Percentiles rank a stretch among this genome's conserved stretches.
Conservation (phyloP, 345 rosid genomes). For the Hibiscus syriacus region DNA sequence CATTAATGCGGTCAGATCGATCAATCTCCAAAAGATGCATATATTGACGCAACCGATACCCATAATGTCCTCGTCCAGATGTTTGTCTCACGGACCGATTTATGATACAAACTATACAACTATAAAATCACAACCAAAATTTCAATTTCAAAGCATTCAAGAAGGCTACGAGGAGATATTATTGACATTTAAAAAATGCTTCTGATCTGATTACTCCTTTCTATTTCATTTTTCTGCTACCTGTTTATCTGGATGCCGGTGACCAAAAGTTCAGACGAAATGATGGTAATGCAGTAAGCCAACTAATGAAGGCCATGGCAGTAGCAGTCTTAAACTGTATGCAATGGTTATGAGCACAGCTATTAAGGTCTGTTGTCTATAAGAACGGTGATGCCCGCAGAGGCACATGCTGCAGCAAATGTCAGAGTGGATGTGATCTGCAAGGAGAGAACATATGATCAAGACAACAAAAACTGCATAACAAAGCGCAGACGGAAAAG, state of each 20-base stretch:
- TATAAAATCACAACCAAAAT: neutral
- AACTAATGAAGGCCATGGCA: constrained; percentile 67
- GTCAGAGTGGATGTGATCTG: constrained; percentile 68
- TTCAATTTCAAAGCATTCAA: neutral
- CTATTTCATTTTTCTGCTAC: neutral
- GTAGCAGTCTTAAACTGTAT: constrained; percentile 63
- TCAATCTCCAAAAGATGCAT: neutral
- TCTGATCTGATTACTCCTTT: neutral
- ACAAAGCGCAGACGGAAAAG: neutral
- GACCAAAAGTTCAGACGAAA: neutral
- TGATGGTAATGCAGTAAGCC: constrained; percentile 56
- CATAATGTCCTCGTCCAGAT: constrained; percentile 1
- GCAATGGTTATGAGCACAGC: constrained; percentile 51
- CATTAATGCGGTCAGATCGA: neutral
- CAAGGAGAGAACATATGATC: constrained; percentile 7
- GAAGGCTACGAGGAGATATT: neutral
- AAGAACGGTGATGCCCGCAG: constrained; percentile 78
- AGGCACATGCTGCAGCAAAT: constrained; percentile 77
- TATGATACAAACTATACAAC: neutral
- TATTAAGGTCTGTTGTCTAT: constrained; percentile 60
- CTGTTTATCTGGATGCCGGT: neutral
- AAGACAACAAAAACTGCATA: neutral
- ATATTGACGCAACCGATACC: neutral
- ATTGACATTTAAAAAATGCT: neutral
- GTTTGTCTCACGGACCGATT: neutral